Percentiles rank a stretch among this genome's conserved stretches.
phyloP scores from a whole-genome alignment of 495 filamentous ascomycete species.

The Astrothelium macrocarpum region DNA sequence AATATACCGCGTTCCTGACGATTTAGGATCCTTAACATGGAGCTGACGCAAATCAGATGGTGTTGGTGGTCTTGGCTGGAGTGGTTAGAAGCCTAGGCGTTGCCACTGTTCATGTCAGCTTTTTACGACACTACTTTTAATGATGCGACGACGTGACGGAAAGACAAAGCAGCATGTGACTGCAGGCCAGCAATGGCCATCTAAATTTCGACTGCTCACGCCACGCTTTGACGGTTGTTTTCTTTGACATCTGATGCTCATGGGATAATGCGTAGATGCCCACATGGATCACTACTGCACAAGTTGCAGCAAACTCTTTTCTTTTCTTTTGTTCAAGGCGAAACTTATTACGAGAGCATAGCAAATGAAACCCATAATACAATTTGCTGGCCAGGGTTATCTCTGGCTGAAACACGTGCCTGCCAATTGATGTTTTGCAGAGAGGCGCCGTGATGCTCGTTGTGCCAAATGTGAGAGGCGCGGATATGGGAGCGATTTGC shows the following conservation, averaged over 20 bases:
- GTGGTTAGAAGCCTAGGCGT: slow-evolving; percentile 18
- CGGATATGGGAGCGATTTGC: neutral
- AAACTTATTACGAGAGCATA: neutral
- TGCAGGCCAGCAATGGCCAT: slow-evolving; percentile 30
- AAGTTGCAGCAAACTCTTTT: neutral
- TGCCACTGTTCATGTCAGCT: slow-evolving; percentile 22
- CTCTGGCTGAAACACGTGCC: neutral
- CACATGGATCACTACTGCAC: neutral
- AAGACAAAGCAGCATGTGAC: slow-evolving; percentile 22
- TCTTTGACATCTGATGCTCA: slow-evolving; percentile 12
- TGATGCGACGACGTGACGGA: slow-evolving; percentile 24
- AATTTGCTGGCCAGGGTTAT: neutral
- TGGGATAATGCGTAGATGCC: neutral
- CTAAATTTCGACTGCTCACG: slow-evolving; percentile 23
- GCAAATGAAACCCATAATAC: neutral
- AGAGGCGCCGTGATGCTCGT: neutral
- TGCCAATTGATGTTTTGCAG: neutral
- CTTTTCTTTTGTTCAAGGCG: neutral
- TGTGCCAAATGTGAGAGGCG: neutral
- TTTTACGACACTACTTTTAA: slow-evolving; percentile 25
- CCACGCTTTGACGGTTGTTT: slow-evolving; percentile 15
- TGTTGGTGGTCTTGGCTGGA: slow-evolving; percentile 15
- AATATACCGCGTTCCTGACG: neutral
- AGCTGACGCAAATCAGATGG: neutral
- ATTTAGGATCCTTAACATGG: neutral